Evolutionary conservation across 1,139 yeast species (phyloP), one percentile per base, ranked within the genome.

Genomic region (Protomyces pachydermus): DNA sequence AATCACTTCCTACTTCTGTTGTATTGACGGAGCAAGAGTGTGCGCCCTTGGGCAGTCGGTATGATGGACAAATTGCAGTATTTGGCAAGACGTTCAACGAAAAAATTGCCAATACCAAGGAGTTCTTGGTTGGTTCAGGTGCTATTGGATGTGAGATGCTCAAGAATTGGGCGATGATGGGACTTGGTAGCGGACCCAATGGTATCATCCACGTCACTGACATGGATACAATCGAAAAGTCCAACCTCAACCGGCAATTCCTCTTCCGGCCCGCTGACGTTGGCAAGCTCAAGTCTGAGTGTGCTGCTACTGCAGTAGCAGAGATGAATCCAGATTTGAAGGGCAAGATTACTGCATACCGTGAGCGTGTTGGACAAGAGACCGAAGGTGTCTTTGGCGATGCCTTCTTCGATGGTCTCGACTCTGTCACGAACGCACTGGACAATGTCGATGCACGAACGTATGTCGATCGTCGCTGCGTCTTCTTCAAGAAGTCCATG

Each of bases 61-160:
- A 95, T 73, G 99, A 93, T 75, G 84, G 84, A 18, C 97, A 91
- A 78, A 87, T 91, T 72, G 97, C 98, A 3, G 97, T 93, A 1
- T 91, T 91, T 71, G 99, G 99, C 68, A 75, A 82, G 65, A 83
- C 83, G 52, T 90, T 83, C 78, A 93, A 89, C 72, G 84, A 87
- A 71, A 79, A 79, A 60, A 77, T 93, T 67, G 83, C 89, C 54
- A 89, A 91, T 75, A 79, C 88, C 69, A 87, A 83, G 73, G 90
- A 91, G 3, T 93, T 93, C 75, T 80, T 93, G 69, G 98, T 93
- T 52, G 99, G 99, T 60, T 84, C 98, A 1, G 99, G 99, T 74
- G 99, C 99, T 48, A 93, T 93, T 80, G 99, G 99, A 56, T 93
- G 99, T 78, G 99, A 93, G 78, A 93, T 95, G 95, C 81, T 93